Evolutionary conservation across 1,284 basidiomycete genomes (phyloP).

Genomic region (Microbotryomycetes sp.): DNA sequence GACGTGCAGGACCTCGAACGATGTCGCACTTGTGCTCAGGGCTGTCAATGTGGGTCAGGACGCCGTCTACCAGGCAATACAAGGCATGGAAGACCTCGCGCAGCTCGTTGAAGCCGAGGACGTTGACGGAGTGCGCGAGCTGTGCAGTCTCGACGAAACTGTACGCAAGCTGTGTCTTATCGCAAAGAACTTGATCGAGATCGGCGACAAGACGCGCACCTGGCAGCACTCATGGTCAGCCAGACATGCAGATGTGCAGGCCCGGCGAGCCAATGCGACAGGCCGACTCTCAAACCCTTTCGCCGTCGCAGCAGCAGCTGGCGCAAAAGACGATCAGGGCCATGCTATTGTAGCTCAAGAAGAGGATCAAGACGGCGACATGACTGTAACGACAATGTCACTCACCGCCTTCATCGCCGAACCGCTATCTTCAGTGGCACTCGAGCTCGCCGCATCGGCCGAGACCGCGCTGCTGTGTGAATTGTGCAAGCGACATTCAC

Average conservation of each 20-base stretch:
- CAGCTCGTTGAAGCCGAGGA: constrained; percentile 10
- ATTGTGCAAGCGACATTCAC: constrained; percentile 54
- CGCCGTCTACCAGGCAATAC: constrained; percentile 3
- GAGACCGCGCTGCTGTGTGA: constrained; percentile 54
- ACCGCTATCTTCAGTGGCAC: constrained; percentile 54
- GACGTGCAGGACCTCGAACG: neutral
- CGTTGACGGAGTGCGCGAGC: neutral
- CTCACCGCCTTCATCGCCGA: constrained; percentile 59
- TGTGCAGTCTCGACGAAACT: neutral
- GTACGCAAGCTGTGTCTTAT: neutral
- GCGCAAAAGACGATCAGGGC: neutral
- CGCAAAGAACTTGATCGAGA: constrained; percentile 16
- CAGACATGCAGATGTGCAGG: neutral
- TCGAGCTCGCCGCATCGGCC: constrained; percentile 57
- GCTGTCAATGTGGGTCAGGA: neutral
- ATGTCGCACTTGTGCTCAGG: neutral
- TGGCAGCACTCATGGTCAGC: constrained; percentile 22
- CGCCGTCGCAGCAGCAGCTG: neutral
- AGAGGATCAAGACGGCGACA: neutral
- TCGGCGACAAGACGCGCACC: constrained; percentile 21
- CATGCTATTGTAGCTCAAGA: neutral
- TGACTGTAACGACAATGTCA: constrained; percentile 46
- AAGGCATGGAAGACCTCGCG: neutral
- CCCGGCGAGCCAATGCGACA: neutral
- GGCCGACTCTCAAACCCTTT: neutral